phyloP scores from a whole-genome alignment of 2,329 filamentous ascomycete genomes.

The Leptographium procerum region DNA sequence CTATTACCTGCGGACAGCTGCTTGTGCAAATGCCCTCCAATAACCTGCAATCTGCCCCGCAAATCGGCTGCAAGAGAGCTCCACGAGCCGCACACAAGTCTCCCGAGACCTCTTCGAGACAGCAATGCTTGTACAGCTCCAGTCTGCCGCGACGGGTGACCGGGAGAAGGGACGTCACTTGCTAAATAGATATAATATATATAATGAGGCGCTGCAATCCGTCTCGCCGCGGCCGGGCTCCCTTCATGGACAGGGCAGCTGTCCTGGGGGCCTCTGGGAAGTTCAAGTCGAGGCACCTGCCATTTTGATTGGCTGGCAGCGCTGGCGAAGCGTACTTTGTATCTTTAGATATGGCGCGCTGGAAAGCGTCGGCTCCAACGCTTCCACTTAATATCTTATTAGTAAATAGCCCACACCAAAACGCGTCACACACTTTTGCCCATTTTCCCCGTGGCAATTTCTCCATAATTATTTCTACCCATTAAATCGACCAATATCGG shows the following conservation, averaged over 20 bases:
- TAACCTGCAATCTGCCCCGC: neutral
- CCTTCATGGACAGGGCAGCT: neutral
- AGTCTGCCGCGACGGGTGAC: no score
- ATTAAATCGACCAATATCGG: neutral
- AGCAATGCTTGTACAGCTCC: no score
- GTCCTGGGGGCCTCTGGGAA: conserved; percentile 5
- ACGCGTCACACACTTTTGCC: conserved; percentile 1
- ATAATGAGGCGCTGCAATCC: neutral
- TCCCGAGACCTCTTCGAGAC: neutral
- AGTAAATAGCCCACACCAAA: no score
- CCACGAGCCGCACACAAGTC: neutral
- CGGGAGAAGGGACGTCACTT: neutral
- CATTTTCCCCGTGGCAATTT: neutral
- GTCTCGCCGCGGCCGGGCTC: neutral
- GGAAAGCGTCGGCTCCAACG: neutral
- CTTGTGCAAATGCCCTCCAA: no score
- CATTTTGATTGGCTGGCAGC: conserved; percentile 12
- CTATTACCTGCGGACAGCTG: neutral
- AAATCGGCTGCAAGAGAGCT: neutral
- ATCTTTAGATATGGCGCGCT: neutral
- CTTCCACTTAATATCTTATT: no score
- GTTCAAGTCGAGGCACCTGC: conserved; percentile 10
- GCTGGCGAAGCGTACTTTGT: neutral
- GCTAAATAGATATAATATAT: neutral
- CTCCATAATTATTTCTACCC: neutral